Conservation (phyloP, 257 asterid species). For the Echites panduratus region DNA sequence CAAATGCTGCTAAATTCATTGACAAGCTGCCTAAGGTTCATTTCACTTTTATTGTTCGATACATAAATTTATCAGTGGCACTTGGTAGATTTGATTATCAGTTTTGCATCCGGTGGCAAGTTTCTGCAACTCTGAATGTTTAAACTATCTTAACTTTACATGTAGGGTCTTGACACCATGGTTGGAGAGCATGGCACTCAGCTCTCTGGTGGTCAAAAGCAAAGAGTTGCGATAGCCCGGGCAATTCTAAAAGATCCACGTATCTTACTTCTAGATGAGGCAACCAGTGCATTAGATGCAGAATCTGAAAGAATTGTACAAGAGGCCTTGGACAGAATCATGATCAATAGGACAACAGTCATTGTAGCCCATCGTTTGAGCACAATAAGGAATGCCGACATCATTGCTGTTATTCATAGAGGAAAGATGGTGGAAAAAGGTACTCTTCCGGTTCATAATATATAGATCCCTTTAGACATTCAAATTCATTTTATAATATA, state of each 20-base stretch:
- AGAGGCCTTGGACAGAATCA: conserved; percentile 78
- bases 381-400: conserved; percentile 74
- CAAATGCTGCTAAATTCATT: conserved; percentile 19
- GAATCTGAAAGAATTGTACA: conserved; percentile 84
- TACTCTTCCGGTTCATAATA: too few species aligned
- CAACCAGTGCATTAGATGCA: conserved; percentile 89
- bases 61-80: not conserved
- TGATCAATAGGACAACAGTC: conserved; percentile 76
- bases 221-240: conserved; percentile 78
- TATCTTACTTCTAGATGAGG: conserved; percentile 76
- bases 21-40: conserved; percentile 75
- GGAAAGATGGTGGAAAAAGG: conserved; percentile 85
- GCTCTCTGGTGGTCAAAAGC: conserved; percentile 93
- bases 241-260: conserved; percentile 76
- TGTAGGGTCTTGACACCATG: conserved; percentile 66
- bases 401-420: conserved; percentile 69
- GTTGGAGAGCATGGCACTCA: conserved; percentile 93
- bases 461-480: too few species aligned
- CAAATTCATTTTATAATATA: too few species aligned
- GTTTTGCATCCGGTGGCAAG: not conserved
- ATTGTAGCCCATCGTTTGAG: conserved; percentile 79
- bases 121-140: not conserved
- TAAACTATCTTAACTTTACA: not conserved
- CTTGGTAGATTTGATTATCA: not conserved
- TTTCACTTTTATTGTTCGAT: not conserved